Conservation (phyloP, 2,329 filamentous ascomycete genomes). For the Calonectria hongkongensis region DNA sequence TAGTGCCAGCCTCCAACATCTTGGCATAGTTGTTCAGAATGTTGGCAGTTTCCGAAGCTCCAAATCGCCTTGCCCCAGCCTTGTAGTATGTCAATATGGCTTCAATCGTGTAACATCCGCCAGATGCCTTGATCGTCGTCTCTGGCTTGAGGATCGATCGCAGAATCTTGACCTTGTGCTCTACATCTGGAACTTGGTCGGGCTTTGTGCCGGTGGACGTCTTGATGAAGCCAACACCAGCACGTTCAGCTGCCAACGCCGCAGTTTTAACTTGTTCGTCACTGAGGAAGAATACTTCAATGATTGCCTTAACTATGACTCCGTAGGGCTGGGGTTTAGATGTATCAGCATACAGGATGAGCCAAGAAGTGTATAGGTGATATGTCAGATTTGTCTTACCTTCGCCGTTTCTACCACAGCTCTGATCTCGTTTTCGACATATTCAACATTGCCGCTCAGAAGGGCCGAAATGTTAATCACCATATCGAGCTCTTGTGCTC, state of each 20-base stretch:
- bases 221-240: constrained; percentile 11
- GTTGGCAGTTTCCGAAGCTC: not conserved
- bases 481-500: not conserved
- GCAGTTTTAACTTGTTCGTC: constrained; percentile 1
- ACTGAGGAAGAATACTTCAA: not conserved
- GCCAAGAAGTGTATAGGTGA: not conserved
- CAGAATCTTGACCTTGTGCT: not conserved
- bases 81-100: constrained; percentile 2
- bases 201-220: not conserved
- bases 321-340: not conserved
- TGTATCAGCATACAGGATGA: not conserved
- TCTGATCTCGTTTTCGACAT: not conserved
- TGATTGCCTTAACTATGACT: not conserved
- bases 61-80: not conserved
- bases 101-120: not conserved
- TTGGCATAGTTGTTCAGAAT: not conserved
- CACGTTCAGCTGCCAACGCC: not conserved
- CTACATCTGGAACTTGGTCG: not conserved
- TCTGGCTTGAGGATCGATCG: constrained; percentile 5
- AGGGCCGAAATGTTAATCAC: constrained; percentile 13
- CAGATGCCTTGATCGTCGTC: not conserved
- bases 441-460: not conserved
- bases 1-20: not conserved
- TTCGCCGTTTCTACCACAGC: not conserved
- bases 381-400: not conserved